A percentile compares a stretch with the other conserved stretches of the same genome.
phyloP scores from a whole-genome alignment of 2,329 filamentous ascomycete species.

The Alternaria novae-zelandiae region DNA sequence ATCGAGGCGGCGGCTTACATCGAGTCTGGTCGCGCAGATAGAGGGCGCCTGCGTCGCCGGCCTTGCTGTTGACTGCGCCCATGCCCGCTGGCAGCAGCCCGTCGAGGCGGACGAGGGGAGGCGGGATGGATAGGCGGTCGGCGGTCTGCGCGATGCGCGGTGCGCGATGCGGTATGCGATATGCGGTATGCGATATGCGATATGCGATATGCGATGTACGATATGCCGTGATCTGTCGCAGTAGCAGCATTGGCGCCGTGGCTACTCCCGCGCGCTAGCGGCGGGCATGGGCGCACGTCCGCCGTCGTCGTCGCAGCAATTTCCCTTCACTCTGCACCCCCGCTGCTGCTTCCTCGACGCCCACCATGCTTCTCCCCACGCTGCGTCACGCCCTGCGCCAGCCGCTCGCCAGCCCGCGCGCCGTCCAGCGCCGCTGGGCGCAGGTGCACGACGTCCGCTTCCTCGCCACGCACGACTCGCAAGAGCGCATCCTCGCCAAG shows the following conservation, averaged over 20 bases:
- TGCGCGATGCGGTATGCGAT: neutral
- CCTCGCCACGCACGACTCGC: constrained; percentile 76
- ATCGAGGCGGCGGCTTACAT: constrained; percentile 64
- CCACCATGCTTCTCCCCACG: constrained; percentile 30
- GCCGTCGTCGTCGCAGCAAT: neutral
- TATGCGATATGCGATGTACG: neutral
- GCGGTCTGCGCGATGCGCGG: neutral
- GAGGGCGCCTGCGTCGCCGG: constrained; percentile 76
- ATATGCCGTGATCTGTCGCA: neutral
- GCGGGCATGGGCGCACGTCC: neutral
- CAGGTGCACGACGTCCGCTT: constrained; percentile 92
- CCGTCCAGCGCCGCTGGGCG: constrained; percentile 79
- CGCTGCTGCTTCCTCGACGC: neutral
- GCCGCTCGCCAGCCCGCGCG: constrained; percentile 35
- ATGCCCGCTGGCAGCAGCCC: constrained; percentile 58
- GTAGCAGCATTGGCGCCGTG: neutral
- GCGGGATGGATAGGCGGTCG: neutral
- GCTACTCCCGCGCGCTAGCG: neutral
- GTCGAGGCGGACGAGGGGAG: neutral
- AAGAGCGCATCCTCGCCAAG: constrained; percentile 76
- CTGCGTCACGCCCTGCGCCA: constrained; percentile 42
- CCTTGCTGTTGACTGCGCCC: constrained; percentile 90
- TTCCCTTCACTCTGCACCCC: neutral
- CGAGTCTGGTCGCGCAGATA: constrained; percentile 91
- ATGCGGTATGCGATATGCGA: neutral